A percentile compares a stretch with the other conserved stretches of the same genome.
These are phyloP conservation scores for Cystoderma amianthinum DNA, from an alignment of 768 basidiomycete species.

Conservation along the genomic window DNA sequence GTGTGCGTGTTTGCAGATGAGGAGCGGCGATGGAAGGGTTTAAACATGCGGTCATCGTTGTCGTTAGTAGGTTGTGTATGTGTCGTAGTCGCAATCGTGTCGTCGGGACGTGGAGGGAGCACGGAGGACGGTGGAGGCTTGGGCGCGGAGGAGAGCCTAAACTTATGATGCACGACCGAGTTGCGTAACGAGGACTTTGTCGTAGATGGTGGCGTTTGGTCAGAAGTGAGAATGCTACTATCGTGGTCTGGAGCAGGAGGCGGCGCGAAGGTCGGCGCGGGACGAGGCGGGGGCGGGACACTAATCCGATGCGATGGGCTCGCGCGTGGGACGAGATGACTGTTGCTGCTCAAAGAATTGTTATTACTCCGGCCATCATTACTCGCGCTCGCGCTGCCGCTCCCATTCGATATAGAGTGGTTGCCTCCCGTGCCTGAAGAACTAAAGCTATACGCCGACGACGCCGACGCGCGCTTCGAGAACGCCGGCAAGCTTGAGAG, in stretches of 20 bases:
- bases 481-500: conserved; percentile 41
- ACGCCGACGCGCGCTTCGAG: conserved; percentile 45
- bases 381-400: no score
- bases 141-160: conserved; percentile 57
- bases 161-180: conserved; percentile 47
- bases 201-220: conserved; percentile 9
- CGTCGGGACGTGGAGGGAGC: conserved; percentile 63
- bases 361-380: not conserved
- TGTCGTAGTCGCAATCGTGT: not conserved
- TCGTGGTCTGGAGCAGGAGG: conserved; percentile 53
- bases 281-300: conserved; percentile 67
- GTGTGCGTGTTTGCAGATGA: conserved; percentile 19
- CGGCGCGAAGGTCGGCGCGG: conserved; percentile 62
- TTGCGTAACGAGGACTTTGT: conserved; percentile 43
- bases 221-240: conserved; percentile 9
- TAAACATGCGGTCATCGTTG: conserved; percentile 33
- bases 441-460: conserved; percentile 38
- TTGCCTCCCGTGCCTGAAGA: conserved; percentile 26
- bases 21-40: conserved; percentile 22
- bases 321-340: conserved; percentile 11
- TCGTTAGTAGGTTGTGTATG: not conserved
- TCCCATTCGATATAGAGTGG: no score
- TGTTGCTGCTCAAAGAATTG: conserved; percentile 3
- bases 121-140: conserved; percentile 54
- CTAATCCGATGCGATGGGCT: conserved; percentile 44